These are phyloP conservation scores for Tylopilus microsporus DNA, from an alignment of 1,284 basidiomycete species.

Conservation along the genomic window DNA sequence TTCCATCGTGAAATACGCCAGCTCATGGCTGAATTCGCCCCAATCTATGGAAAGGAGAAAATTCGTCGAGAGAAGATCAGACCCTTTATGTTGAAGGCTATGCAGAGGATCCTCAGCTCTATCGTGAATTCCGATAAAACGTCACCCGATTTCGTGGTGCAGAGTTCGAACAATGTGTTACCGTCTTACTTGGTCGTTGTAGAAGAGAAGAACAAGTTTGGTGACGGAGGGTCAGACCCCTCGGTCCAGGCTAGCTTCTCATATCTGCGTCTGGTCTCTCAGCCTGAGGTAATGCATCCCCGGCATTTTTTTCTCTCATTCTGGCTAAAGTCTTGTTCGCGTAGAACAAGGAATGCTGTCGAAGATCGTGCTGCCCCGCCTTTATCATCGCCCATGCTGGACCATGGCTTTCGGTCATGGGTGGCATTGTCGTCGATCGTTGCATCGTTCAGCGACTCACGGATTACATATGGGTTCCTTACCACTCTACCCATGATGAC, in stretches of 20 bases:
- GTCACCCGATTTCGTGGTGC: neutral
- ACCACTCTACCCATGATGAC: too few species aligned
- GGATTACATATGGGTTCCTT: too few species aligned
- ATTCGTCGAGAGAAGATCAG: neutral
- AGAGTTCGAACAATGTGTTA: neutral
- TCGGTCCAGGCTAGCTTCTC: constrained; percentile 16
- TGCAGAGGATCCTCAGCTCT: neutral
- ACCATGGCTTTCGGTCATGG: constrained; percentile 20
- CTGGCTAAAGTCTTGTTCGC: neutral
- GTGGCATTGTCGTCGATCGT: constrained; percentile 1
- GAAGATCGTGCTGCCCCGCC: constrained; percentile 7
- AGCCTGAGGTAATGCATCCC: neutral
- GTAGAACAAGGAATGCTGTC: neutral
- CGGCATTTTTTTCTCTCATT: neutral
- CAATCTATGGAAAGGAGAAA: neutral
- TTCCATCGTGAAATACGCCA: neutral
- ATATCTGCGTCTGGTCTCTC: neutral
- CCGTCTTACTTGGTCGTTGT: constrained; percentile 3
- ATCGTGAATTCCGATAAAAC: neutral
- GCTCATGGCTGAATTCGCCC: constrained; percentile 4
- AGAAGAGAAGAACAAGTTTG: constrained; percentile 10
- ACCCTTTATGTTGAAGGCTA: neutral
- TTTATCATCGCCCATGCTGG: constrained; percentile 11
- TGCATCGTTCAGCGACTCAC: neutral
- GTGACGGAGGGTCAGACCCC: constrained; percentile 9